A percentile compares a stretch with the other conserved stretches of the same genome.
These are phyloP conservation scores for Danielia oregonensis DNA, from an alignment of 805 yeast genomes.

Conservation along the genomic window DNA sequence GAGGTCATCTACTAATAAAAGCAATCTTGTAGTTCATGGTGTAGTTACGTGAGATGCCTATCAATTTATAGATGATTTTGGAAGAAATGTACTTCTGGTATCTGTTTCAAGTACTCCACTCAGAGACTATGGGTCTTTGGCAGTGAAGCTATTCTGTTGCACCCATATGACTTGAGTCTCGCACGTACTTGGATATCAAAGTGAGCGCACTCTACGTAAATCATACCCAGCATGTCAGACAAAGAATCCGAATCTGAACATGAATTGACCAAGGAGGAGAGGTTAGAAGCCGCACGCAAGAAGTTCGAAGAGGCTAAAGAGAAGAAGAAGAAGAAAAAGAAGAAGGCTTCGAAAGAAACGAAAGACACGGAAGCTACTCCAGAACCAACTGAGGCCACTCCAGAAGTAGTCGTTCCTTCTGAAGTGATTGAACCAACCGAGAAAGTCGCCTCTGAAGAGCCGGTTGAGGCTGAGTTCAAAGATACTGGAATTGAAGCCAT, in stretches of 20 bases:
- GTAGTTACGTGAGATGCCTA: too few species aligned
- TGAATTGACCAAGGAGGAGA: conserved; percentile 48
- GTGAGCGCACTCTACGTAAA: too few species aligned
- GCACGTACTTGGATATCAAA: too few species aligned
- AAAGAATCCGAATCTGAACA: not conserved
- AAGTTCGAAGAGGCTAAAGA: conserved; percentile 67
- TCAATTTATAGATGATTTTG: too few species aligned
- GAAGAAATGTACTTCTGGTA: too few species aligned
- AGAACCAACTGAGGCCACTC: not conserved
- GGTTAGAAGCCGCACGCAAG: conserved; percentile 71
- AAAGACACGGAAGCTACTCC: conserved; percentile 2
- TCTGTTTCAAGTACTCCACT: too few species aligned
- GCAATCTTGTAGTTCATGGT: too few species aligned
- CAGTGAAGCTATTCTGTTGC: too few species aligned
- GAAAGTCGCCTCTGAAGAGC: not conserved
- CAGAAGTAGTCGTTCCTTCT: conserved; percentile 3
- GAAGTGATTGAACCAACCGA: conserved; percentile 3
- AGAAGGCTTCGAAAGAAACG: conserved; percentile 23
- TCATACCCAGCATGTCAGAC: not conserved
- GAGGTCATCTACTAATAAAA: too few species aligned
- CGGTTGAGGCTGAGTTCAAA: not conserved
- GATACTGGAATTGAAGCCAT: too few species aligned
- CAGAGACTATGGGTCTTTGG: too few species aligned
- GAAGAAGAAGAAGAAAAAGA: conserved; percentile 51
- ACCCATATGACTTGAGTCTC: too few species aligned